A percentile compares a stretch with the other conserved stretches of the same genome.
Conservation (phyloP, 371 early-diverging fungal species). For the Haplosporangium sp. region DNA sequence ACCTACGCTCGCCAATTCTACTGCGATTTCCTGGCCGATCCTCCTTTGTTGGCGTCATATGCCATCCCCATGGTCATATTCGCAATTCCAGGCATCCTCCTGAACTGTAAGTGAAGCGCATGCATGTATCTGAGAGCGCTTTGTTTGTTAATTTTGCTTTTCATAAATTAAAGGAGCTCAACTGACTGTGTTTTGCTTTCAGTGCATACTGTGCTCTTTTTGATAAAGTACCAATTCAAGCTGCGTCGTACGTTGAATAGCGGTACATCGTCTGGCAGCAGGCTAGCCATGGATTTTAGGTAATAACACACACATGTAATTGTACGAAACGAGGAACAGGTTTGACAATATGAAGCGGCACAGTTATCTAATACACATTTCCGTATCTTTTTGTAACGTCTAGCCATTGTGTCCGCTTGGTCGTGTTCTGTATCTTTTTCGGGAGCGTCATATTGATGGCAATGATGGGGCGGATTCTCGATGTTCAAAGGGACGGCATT, state of each 20-base stretch:
- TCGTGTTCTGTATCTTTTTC: constrained; percentile 26
- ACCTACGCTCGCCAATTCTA: constrained; percentile 30
- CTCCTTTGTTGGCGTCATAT: constrained; percentile 16
- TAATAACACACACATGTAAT: neutral
- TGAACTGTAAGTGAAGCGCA: constrained; percentile 10
- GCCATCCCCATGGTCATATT: constrained; percentile 26
- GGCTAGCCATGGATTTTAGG: constrained; percentile 20
- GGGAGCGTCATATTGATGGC: constrained; percentile 24
- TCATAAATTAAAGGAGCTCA: too few relatives aligned
- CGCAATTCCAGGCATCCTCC: constrained; percentile 18
- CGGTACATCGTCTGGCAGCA: neutral
- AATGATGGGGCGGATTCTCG: constrained; percentile 13
- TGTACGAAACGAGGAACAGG: too few relatives aligned
- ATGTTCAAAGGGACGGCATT: neutral
- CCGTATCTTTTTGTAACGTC: neutral
- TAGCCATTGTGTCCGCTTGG: constrained; percentile 36
- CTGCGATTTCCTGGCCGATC: constrained; percentile 18
- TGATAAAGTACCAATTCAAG: constrained; percentile 9
- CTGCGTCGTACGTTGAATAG: constrained; percentile 16
- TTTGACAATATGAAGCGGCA: too few relatives aligned
- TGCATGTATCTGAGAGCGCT: neutral
- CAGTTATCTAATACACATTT: too few relatives aligned
- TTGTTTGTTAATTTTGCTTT: too few relatives aligned
- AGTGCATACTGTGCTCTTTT: constrained; percentile 24
- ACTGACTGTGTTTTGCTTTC: neutral